A percentile compares a stretch with the other conserved stretches of the same genome.
These are phyloP conservation scores for Penicillium frequentans DNA, from an alignment of 2,329 filamentous ascomycete species.

Conservation along the genomic window DNA sequence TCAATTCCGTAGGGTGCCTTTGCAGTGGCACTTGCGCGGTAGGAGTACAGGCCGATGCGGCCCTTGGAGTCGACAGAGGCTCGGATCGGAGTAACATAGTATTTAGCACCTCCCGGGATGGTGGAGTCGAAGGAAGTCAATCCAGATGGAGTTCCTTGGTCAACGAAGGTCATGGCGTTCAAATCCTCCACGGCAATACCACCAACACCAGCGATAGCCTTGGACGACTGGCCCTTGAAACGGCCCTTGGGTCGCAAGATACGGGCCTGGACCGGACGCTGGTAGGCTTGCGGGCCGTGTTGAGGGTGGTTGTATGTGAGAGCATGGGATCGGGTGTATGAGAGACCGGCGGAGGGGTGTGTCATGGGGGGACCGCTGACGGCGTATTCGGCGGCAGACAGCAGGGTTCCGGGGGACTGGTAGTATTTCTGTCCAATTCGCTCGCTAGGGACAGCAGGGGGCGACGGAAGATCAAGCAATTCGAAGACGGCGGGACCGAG, in stretches of 20 bases:
- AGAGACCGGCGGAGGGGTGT: slow-evolving; percentile 65
- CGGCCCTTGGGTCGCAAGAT: slow-evolving; percentile 52
- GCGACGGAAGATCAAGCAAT: slow-evolving; percentile 57
- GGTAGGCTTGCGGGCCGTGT: slow-evolving; percentile 57
- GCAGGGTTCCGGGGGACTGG: slow-evolving; percentile 34
- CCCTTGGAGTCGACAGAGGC: slow-evolving; percentile 49
- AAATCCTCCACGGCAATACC: slow-evolving; percentile 43
- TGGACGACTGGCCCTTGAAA: slow-evolving; percentile 31
- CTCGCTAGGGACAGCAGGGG: slow-evolving; percentile 38
- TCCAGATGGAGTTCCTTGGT: slow-evolving; percentile 42
- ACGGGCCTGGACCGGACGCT: slow-evolving; percentile 57
- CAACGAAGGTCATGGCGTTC: slow-evolving; percentile 33
- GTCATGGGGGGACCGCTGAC: slow-evolving; percentile 57
- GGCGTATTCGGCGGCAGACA: slow-evolving; percentile 45
- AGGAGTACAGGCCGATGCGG: slow-evolving; percentile 41
- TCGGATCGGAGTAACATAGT: slow-evolving; percentile 51
- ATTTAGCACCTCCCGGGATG: slow-evolving; percentile 52
- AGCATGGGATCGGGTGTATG: slow-evolving; percentile 58
- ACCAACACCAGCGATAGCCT: slow-evolving; percentile 41
- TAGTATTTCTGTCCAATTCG: slow-evolving; percentile 37
- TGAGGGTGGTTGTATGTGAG: slow-evolving; percentile 60
- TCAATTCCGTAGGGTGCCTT: slow-evolving; percentile 39
- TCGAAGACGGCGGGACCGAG: slow-evolving; percentile 55
- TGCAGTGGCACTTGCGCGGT: slow-evolving; percentile 32
- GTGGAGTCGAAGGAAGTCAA: slow-evolving; percentile 45